These are phyloP conservation scores for Paracamarosporium sp. DNA, from an alignment of 2,329 filamentous ascomycete genomes.

Conservation along the genomic window DNA sequence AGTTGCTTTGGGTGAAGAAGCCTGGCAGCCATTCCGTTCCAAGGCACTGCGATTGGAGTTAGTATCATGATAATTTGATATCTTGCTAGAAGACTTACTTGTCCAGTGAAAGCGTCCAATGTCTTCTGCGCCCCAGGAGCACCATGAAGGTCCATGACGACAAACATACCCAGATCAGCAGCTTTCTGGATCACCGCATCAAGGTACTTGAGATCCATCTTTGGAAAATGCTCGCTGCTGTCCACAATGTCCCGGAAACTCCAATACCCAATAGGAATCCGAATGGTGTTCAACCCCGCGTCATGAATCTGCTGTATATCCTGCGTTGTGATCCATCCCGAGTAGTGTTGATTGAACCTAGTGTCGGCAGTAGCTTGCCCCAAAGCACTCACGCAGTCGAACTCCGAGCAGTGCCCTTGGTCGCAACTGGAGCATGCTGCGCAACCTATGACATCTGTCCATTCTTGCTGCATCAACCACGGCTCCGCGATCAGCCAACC, in stretches of 20 bases:
- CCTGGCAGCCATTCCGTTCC: slow-evolving; percentile 43
- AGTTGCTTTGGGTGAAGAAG: slow-evolving; percentile 66
- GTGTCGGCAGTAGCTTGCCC: slow-evolving; percentile 56
- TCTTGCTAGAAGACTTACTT: slow-evolving; percentile 34
- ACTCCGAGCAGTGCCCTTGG: slow-evolving; percentile 52
- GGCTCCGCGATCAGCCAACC: slow-evolving; percentile 61
- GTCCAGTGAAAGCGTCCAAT: slow-evolving; percentile 57
- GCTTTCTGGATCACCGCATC: slow-evolving; percentile 57
- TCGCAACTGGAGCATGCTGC: slow-evolving; percentile 13
- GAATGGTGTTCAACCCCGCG: slow-evolving; percentile 61
- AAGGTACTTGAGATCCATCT: slow-evolving; percentile 56
- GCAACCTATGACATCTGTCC: slow-evolving; percentile 58
- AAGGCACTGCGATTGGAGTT: slow-evolving; percentile 21
- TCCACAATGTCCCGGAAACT: slow-evolving; percentile 59
- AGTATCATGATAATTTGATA: not conserved
- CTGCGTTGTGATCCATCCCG: slow-evolving; percentile 55
- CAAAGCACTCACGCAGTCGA: slow-evolving; percentile 59
- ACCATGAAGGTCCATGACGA: slow-evolving; percentile 62
- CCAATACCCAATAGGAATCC: slow-evolving; percentile 65
- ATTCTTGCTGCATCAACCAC: slow-evolving; percentile 59
- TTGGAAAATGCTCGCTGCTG: slow-evolving; percentile 59
- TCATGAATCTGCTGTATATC: slow-evolving; percentile 59
- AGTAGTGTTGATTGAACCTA: slow-evolving; percentile 60
- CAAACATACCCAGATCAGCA: slow-evolving; percentile 58
- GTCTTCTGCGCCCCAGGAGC: slow-evolving; percentile 59